These are phyloP conservation scores for Chlorella variabilis DNA, from an alignment of 163 green algal species.

Conservation along the genomic window DNA sequence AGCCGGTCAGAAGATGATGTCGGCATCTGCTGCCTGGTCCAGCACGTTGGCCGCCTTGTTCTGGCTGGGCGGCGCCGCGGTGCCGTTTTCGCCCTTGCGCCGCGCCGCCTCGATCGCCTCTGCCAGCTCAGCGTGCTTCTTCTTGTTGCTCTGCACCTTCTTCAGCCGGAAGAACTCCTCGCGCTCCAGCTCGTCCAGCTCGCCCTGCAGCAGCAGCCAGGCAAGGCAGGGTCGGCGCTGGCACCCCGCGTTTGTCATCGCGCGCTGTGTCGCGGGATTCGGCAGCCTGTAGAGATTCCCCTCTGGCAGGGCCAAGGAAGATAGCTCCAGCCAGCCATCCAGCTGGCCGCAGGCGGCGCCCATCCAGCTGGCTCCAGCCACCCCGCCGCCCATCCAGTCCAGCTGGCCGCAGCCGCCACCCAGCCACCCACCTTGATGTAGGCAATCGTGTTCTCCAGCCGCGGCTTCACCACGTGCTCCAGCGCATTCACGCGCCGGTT, in stretches of 20 bases:
- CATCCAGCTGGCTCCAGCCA: no score
- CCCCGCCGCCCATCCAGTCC: no score
- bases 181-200: constrained; percentile 99
- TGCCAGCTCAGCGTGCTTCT: constrained; percentile 65
- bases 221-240: background rate
- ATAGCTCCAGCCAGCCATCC: no score
- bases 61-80: background rate
- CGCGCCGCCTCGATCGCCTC: constrained; percentile 15
- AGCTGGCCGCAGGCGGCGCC: no score
- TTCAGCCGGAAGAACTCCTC: constrained; percentile 99
- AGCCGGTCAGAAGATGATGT: constrained; percentile 30
- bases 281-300: no score
- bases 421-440: constrained; percentile 91
- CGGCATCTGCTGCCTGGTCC: background rate
- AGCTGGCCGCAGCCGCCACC: no score
- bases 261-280: no score
- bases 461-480: constrained; percentile 98
- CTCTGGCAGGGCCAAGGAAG: no score
- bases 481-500: constrained; percentile 98
- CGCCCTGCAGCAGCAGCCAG: constrained; percentile 64
- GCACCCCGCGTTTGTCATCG: no score
- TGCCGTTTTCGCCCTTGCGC: background rate
- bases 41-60: constrained; percentile 14
- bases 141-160: constrained; percentile 96
- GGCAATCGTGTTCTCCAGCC: constrained; percentile 97